Percentiles rank a stretch among this genome's conserved stretches.
Evolutionary conservation across 2,329 filamentous ascomycete genomes (phyloP).

Genomic region (Sarocladium brachiariae): DNA sequence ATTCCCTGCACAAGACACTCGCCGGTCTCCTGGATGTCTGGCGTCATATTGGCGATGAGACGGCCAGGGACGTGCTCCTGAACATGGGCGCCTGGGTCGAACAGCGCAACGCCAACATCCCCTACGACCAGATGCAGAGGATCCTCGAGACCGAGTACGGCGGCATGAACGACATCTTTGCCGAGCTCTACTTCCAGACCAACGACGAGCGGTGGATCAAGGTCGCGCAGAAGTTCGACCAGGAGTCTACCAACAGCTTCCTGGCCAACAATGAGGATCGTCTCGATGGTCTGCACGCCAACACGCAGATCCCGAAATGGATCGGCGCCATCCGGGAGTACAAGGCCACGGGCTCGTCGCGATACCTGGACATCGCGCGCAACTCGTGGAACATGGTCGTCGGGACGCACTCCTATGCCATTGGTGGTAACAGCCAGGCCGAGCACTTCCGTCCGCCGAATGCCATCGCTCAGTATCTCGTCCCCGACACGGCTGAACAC

Average conservation of each 20-base stretch:
- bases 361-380: conserved; percentile 39
- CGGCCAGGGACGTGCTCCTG: conserved; percentile 36
- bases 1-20: conserved; percentile 47
- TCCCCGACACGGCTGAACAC: conserved; percentile 40
- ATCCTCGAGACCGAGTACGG: conserved; percentile 44
- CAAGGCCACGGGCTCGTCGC: conserved; percentile 36
- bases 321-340: conserved; percentile 43
- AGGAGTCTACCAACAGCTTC: conserved; percentile 38
- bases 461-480: conserved; percentile 37
- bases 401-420: conserved; percentile 41
- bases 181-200: conserved; percentile 40
- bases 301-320: conserved; percentile 48
- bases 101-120: conserved; percentile 34
- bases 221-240: conserved; percentile 42
- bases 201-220: conserved; percentile 38
- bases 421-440: conserved; percentile 45
- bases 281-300: conserved; percentile 42
- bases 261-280: conserved; percentile 37
- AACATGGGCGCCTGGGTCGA: conserved; percentile 42
- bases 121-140: conserved; percentile 37
- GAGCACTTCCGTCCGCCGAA: conserved; percentile 44
- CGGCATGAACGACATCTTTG: conserved; percentile 46
- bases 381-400: conserved; percentile 44
- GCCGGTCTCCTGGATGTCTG: conserved; percentile 44
- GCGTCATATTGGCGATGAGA: conserved; percentile 34